Evolutionary conservation across 2,329 filamentous ascomycete genomes (phyloP), one percentile per base, ranked within the genome.

Genomic region (Plectosphaerella plurivora): DNA sequence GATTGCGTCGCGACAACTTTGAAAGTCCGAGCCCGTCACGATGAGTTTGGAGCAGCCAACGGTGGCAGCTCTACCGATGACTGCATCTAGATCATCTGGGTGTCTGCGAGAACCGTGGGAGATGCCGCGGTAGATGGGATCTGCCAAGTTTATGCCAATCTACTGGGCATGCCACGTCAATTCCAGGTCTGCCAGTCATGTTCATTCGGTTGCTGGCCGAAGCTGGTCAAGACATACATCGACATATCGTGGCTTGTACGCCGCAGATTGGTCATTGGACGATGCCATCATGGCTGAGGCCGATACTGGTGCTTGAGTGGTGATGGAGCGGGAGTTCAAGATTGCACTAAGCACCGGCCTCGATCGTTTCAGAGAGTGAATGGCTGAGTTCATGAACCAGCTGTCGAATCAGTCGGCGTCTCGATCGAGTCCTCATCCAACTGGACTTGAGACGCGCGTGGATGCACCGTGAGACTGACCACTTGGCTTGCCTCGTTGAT

Each of bases 91-190:
- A 65, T 95, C 90, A 61, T 89, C 78, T 11, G 85, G 81, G 61
- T 95, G 91, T 24, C 76, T 73, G 59, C 89, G 79, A 56, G 86
- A 91, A 63, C 89, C 90, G 65, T 95, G 87, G 65, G 97, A 95
- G 42, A 82, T 72, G 49, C 94, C 94, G 46, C 83, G 82, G 69
- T 93, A 99, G 54, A 97, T 90, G 50, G 89, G 89, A 65, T 99
- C 94, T 50, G 92, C 89, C 51, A 99, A 81, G 69, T 99, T 99
- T 77, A 99, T 97, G 53, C 93, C 94, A 64, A 99, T 87, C 83
- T 87, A 66, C 57, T 62, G 52, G 39, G 33, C 41, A 15, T 37
- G 11, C 12, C 14, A 36, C 10, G 52, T 61, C 33, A 61, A 57
- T 24, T 9, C 18, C 28, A 33, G 41, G 41, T 4, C 41, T 18